Conservation (phyloP, 148 eudicot species). For the Camellia japonica region DNA sequence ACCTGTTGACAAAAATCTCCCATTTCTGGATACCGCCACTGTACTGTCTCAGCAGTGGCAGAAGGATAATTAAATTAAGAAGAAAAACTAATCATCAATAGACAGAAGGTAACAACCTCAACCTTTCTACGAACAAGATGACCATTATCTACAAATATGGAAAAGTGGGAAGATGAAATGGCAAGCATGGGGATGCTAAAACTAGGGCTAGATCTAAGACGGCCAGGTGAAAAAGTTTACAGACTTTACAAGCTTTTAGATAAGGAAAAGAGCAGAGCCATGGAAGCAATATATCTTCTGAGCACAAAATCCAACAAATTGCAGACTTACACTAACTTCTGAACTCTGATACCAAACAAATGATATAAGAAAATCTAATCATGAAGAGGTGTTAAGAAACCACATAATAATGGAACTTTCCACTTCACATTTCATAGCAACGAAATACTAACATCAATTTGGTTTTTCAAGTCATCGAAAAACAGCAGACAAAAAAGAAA, state of each 20-base stretch:
- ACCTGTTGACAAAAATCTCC: slow-evolving; percentile 47
- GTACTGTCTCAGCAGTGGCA: slow-evolving; percentile 23
- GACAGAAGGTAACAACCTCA: not conserved
- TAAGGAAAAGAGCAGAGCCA: not conserved
- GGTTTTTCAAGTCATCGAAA: not conserved
- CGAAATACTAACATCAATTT: not conserved
- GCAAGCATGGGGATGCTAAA: not conserved
- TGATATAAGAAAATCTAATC: not conserved
- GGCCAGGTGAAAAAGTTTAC: not conserved
- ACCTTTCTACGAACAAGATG: not conserved
- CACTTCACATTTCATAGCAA: not conserved
- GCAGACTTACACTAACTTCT: not conserved
- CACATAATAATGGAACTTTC: not conserved
- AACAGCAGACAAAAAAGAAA: no score
- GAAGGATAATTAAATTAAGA: slow-evolving; percentile 16
- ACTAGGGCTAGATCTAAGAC: not conserved
- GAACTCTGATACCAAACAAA: not conserved
- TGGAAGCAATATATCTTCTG: not conserved
- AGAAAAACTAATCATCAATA: not conserved
- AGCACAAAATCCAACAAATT: not conserved
- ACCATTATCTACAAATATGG: not conserved
- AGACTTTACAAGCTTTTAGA: not conserved
- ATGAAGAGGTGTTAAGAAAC: not conserved
- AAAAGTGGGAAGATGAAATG: not conserved
- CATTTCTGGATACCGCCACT: slow-evolving; percentile 31